Evolutionary conservation across 352 stramenopile species (phyloP).

Genomic region (Globisporangium paddicum): DNA sequence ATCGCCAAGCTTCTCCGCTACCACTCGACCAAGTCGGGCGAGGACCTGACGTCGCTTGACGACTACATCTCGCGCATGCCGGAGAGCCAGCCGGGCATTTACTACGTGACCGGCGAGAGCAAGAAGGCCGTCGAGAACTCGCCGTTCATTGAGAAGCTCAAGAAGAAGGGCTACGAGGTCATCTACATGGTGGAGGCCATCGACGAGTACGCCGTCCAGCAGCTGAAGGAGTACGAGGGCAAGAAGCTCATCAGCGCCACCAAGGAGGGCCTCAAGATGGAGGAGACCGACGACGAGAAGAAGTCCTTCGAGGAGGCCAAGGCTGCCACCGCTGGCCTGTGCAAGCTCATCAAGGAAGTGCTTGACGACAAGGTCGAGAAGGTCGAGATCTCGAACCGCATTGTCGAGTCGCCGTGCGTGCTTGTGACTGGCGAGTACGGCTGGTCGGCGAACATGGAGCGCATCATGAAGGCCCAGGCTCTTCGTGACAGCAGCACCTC

Average conservation of each 20-base stretch:
- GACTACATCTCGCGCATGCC: slow-evolving; percentile 98
- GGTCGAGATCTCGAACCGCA: slow-evolving; percentile 98
- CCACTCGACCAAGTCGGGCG: slow-evolving; percentile 97
- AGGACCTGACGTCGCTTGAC: slow-evolving; percentile 96
- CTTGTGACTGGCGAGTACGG: slow-evolving; percentile 99
- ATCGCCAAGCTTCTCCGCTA: slow-evolving; percentile 99
- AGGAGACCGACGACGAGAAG: slow-evolving; percentile 97
- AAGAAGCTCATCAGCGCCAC: slow-evolving; percentile 99
- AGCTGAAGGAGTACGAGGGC: slow-evolving; percentile 99
- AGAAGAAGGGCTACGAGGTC: slow-evolving; percentile 99
- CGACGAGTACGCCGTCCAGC: slow-evolving; percentile 99
- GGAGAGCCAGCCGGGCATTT: slow-evolving; percentile 98
- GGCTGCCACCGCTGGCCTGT: slow-evolving; percentile 95
- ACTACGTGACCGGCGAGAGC: slow-evolving; percentile 99
- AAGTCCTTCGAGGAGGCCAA: slow-evolving; percentile 99
- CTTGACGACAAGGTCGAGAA: slow-evolving; percentile 99
- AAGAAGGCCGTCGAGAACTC: slow-evolving; percentile 99
- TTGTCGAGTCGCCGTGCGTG: slow-evolving; percentile 97
- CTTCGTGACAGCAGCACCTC: slow-evolving; percentile 96
- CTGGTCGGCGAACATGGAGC: slow-evolving; percentile 99
- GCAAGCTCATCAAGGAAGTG: slow-evolving; percentile 99
- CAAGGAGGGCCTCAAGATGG: slow-evolving; percentile 97
- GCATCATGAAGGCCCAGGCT: slow-evolving; percentile 99
- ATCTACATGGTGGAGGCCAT: slow-evolving; percentile 99
- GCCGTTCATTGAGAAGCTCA: slow-evolving; percentile 99